Percentiles rank a stretch among this genome's conserved stretches.
These are phyloP conservation scores for sorghum (Sorghum bicolor) DNA, from an alignment of 176 grass and related monocot species.

Conservation along the genomic window DNA sequence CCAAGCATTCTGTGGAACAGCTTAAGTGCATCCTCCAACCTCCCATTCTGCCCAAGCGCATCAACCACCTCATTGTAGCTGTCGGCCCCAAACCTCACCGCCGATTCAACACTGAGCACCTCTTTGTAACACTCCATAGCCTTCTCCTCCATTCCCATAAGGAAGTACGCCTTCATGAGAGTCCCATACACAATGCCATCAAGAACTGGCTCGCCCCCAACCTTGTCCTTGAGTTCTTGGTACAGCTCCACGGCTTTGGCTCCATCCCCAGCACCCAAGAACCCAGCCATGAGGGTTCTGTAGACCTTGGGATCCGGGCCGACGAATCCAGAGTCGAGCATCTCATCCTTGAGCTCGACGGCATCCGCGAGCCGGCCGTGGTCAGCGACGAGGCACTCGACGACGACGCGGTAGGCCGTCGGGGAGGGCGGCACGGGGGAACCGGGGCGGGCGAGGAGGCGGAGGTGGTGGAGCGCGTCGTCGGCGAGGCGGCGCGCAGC, in stretches of 20 bases:
- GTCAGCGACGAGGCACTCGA: conserved; percentile 57
- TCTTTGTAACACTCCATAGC: conserved; percentile 62
- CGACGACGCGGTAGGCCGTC: conserved; percentile 69
- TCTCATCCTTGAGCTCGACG: conserved; percentile 63
- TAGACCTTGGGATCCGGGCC: conserved; percentile 72
- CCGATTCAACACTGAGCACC: conserved; percentile 32
- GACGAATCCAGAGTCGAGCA: conserved; percentile 60
- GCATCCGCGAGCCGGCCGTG: conserved; percentile 55
- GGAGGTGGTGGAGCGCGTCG: conserved; percentile 68
- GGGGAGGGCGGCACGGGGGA: conserved; percentile 65
- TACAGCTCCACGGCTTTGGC: conserved; percentile 53
- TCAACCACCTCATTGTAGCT: conserved; percentile 61
- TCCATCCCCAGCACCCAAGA: conserved; percentile 31
- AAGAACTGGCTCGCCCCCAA: conserved; percentile 44
- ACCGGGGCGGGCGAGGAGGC: conserved; percentile 54
- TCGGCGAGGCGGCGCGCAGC: conserved; percentile 56
- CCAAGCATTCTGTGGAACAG: conserved; percentile 75
- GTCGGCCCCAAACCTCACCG: conserved; percentile 49
- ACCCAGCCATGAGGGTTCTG: conserved; percentile 63
- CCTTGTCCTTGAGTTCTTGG: conserved; percentile 54
- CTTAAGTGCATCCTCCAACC: conserved; percentile 57
- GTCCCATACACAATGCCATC: conserved; percentile 72
- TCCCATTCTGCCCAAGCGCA: conserved; percentile 53
- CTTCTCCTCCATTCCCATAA: conserved; percentile 60
- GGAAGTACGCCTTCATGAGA: conserved; percentile 80